phyloP scores from a whole-genome alignment of 1,139 yeast genomes.

The Blastobotrys apis region DNA sequence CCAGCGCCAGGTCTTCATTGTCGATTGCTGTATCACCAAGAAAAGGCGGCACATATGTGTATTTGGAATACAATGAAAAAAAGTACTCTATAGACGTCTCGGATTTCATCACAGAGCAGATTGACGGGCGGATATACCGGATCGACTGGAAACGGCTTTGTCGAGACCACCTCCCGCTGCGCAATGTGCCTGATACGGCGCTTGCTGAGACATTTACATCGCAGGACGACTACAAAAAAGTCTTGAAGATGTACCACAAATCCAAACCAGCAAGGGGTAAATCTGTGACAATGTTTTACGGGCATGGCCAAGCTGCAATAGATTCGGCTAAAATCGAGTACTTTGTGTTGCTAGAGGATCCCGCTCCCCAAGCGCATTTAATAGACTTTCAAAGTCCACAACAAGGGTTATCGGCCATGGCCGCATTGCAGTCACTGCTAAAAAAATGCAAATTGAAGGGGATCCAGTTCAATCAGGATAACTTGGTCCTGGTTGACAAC shows the following conservation, averaged over 20 bases:
- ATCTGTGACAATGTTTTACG: not conserved
- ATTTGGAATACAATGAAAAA: not conserved
- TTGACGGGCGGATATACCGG: not conserved
- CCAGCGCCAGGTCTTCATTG: too few relatives aligned
- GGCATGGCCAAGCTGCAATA: not conserved
- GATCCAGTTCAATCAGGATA: not conserved
- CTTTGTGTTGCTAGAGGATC: constrained; percentile 1
- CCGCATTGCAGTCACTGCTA: not conserved
- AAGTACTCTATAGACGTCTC: not conserved
- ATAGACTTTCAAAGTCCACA: not conserved
- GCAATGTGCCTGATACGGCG: not conserved
- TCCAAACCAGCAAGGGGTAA: not conserved
- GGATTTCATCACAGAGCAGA: not conserved
- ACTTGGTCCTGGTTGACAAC: not conserved
- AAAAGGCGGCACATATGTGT: not conserved
- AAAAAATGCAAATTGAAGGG: not conserved
- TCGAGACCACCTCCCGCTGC: not conserved
- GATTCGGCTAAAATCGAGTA: not conserved
- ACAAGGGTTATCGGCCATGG: constrained; percentile 1
- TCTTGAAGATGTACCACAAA: not conserved
- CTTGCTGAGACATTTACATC: not conserved
- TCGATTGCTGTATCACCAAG: not conserved
- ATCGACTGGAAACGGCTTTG: not conserved
- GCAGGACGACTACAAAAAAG: not conserved
- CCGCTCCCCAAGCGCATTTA: not conserved